Evolutionary conservation across 495 filamentous ascomycete genomes (phyloP).

Genomic region (Aspergillus ostianus): DNA sequence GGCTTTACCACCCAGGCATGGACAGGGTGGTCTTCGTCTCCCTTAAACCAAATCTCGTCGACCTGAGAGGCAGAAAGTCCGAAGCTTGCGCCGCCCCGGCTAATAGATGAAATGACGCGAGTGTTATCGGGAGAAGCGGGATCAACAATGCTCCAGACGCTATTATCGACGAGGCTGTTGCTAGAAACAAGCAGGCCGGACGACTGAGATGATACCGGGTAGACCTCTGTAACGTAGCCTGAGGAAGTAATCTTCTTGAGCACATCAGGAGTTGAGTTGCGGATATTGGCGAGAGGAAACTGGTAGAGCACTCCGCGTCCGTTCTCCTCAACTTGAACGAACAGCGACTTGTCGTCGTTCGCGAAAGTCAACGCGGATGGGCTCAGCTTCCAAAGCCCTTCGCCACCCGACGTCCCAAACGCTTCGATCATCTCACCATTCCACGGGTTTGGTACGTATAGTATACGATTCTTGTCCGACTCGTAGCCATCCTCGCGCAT

Average conservation of each 20-base stretch:
- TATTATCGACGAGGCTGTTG: constrained; percentile 67
- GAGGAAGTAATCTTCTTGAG: constrained; percentile 58
- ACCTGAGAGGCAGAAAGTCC: constrained; percentile 61
- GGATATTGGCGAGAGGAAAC: constrained; percentile 52
- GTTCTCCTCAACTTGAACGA: constrained; percentile 64
- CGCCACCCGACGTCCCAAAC: constrained; percentile 59
- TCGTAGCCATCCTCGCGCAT: constrained; percentile 85
- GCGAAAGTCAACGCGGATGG: constrained; percentile 67
- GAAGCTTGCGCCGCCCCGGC: constrained; percentile 66
- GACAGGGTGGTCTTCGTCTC: constrained; percentile 59
- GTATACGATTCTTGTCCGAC: constrained; percentile 77
- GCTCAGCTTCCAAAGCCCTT: constrained; percentile 65
- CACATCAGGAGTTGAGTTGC: constrained; percentile 47
- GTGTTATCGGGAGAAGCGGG: constrained; percentile 41
- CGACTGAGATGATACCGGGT: constrained; percentile 46
- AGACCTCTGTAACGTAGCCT: constrained; percentile 60
- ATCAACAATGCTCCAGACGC: constrained; percentile 60
- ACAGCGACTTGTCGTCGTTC: constrained; percentile 60
- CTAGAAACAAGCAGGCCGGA: constrained; percentile 61
- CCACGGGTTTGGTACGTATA: constrained; percentile 63
- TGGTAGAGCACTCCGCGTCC: constrained; percentile 64
- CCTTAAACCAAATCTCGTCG: constrained; percentile 70
- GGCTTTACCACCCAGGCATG: constrained; percentile 83
- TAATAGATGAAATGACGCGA: constrained; percentile 60
- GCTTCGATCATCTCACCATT: constrained; percentile 58